Evolutionary conservation across 2,329 filamentous ascomycete species (phyloP), one percentile per base, ranked within the genome.

Genomic region (Chaetothyriales sp.): DNA sequence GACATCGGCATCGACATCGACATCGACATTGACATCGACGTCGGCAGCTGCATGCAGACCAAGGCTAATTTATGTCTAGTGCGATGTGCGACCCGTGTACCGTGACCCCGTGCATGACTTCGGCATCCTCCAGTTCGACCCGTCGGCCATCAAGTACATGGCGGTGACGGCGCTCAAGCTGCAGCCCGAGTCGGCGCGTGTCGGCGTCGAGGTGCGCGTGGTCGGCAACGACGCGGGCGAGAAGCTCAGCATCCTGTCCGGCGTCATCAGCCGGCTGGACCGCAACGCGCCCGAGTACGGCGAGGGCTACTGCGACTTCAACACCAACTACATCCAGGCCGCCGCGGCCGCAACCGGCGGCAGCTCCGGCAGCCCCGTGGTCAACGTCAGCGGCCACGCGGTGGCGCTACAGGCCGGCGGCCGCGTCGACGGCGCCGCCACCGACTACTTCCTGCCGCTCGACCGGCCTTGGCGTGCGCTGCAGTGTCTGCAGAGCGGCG

Each of bases 31-130:
- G n/a, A n/a, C n/a, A n/a, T n/a, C n/a, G n/a, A n/a, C n/a, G n/a
- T 28, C 4, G 13, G 6, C 18, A 43, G 13, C 44, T 43, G 44
- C 51, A 46, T 43, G 44, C 51, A n/a, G 48, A 15, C 40, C 25
- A 49, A 52, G 52, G 54, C 56, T 55, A 33, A 51, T 45, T 25
- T 3, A 29, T 43, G 33, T 44, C 29, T 56, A 94, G 74, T 92
- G 92, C 61, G 92, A 98, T 66, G 90, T 94, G 47, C 87, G 89
- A 65, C 92, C 92, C 7, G 89, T 98, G 48, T 98, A 98, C 71
- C 88, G 92, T 63, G 92, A 98, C 64, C 94, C 92, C 15, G 90
- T 98, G 25, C 92, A 98, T 74, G 92, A 98, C 69, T 98, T 98
- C 63, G 92, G 92, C 56, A 94, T 98, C 62, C 79, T 98, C 48